Percentiles rank a stretch among this genome's conserved stretches.
Evolutionary conservation across 148 eudicot species (phyloP).

Genomic region (Chenopodium formosanum): DNA sequence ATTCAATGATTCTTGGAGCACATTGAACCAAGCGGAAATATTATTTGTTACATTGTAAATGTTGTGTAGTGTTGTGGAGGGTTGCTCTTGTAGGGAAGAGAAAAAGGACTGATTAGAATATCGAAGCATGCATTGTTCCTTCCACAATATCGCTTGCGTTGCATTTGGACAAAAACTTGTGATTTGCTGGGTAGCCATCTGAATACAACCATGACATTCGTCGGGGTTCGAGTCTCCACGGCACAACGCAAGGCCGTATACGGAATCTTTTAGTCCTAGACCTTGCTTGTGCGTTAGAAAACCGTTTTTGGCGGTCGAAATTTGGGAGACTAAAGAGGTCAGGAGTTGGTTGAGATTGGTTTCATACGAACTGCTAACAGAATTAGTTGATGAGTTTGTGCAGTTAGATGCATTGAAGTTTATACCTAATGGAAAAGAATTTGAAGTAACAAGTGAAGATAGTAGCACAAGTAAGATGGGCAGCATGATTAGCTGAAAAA

Average conservation of each 20-base stretch:
- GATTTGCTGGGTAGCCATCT: neutral
- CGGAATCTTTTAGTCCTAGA: neutral
- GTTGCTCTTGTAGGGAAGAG: neutral
- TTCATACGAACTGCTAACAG: neutral
- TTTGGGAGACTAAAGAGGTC: neutral
- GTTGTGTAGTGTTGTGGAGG: neutral
- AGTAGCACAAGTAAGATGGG: neutral
- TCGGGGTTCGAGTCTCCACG: conserved; percentile 17
- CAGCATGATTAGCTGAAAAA: neutral
- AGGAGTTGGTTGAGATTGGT: neutral
- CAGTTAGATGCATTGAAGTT: neutral
- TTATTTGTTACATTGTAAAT: neutral
- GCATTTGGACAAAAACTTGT: neutral
- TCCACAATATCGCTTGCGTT: too few relatives aligned
- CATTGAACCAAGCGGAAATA: neutral
- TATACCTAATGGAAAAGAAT: neutral
- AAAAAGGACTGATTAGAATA: conserved; percentile 18
- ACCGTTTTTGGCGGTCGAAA: neutral
- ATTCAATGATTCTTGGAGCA: neutral
- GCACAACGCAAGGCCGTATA: conserved; percentile 20
- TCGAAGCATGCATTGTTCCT: conserved; percentile 17
- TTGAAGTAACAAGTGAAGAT: neutral
- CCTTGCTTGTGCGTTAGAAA: neutral
- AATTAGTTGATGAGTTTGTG: neutral
- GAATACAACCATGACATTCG: neutral